Base-by-base conservation (phyloP, 129 eudicot genomes). In the Silybum marianum region DNA sequence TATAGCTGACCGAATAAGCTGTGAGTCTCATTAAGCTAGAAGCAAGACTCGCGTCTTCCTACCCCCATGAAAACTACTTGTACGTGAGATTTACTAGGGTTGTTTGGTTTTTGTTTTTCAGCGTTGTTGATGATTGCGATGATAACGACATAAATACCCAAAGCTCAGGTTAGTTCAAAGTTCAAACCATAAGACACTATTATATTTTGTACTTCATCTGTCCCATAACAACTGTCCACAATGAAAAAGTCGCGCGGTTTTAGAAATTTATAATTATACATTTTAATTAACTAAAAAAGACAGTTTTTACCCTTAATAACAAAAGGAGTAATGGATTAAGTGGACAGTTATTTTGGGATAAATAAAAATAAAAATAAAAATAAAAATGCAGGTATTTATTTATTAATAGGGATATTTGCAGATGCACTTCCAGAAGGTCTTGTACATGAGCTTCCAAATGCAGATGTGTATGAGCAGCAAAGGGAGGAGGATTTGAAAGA, bases 71-170 rank as follows among this genome's bases (percentile, higher is more conserved):
- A 32, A 32, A 32, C 44, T 36, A 32, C 28, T 22, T 26, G 0
- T 44, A 3, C 19, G 21, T 72, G 76, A 22, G 26, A 72, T 44
- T n/a, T 42, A 51, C 63, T 1, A 7, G 22, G 63, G 16, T 6
- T 51, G 22, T 51, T 58, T 75, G 46, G 71, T 72, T 79, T 26
- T 69, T 69, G 38, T 69, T 78, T 84, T 89, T 86, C 98, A 95
- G 97, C 80, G 98, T 95, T 72, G 94, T 90, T 58, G 97, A 92
- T 87, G 98, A 92, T 75, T 75, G 63, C 6, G 88, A 87, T 74
- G 83, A 75, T 66, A 89, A 84, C 51, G 79, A 32, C 72, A 54
- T 83, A 38, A 82, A 74, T 77, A 71, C 73, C 36, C 83, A 73
- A 76, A 85, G 72, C 82, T 86, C 93, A 90, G 97, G 98, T 95